A percentile compares a stretch with the other conserved stretches of the same genome.
These are phyloP conservation scores for Escallonia rubra DNA, from an alignment of 129 eudicot species.

Conservation along the genomic window DNA sequence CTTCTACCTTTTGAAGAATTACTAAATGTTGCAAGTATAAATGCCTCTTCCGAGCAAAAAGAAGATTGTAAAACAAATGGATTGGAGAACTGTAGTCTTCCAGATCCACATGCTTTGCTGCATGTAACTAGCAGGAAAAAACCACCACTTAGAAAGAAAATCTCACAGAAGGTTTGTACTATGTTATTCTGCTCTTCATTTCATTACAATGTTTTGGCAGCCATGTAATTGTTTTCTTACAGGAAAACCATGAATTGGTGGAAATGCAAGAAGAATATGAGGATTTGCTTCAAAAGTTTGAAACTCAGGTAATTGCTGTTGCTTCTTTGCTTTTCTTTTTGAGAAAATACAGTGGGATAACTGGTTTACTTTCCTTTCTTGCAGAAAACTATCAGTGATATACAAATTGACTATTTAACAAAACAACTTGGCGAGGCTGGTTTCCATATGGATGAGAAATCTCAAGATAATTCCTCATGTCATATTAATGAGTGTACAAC, in stretches of 20 bases:
- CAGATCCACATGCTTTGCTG: conserved; percentile 61
- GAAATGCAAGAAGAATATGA: conserved; percentile 70
- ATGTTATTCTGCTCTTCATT: conserved; percentile 13
- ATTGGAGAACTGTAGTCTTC: conserved; percentile 43
- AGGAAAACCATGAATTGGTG: conserved; percentile 61
- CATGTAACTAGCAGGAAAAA: conserved; percentile 87
- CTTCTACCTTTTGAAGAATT: conserved; percentile 86
- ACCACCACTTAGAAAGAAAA: conserved; percentile 45
- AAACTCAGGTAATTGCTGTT: conserved; percentile 54
- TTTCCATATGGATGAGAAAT: conserved; percentile 8
- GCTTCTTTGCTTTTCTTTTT: not conserved
- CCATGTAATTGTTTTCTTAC: conserved; percentile 22
- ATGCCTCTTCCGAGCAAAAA: conserved; percentile 30
- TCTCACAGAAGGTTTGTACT: conserved; percentile 43
- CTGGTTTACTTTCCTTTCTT: conserved; percentile 8
- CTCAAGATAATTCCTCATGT: conserved; percentile 8
- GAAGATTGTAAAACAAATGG: conserved; percentile 14
- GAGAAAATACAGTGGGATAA: too few species aligned
- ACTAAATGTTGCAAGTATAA: conserved; percentile 37
- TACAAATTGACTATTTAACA: conserved; percentile 56
- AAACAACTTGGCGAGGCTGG: conserved; percentile 56
- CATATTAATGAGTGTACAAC: not conserved
- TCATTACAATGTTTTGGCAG: conserved; percentile 1
- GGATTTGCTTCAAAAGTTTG: conserved; percentile 51
- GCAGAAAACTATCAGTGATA: conserved; percentile 56